Conservation (phyloP, 306 rosid genomes). For the Cicer arietinum region DNA sequence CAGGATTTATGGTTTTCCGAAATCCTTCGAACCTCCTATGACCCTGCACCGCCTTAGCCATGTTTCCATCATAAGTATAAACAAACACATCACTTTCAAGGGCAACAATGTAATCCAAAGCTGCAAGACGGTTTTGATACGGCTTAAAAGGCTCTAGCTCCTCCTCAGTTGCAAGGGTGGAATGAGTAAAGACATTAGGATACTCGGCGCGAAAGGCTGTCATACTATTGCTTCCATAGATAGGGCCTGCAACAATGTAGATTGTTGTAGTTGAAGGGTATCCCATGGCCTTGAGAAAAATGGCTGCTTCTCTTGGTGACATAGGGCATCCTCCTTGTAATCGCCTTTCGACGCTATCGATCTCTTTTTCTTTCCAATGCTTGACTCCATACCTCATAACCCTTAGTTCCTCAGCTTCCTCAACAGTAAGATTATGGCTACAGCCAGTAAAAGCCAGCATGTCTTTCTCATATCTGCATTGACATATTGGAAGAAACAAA, state of each 20-base stretch:
- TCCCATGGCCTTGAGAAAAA: conserved; percentile 95
- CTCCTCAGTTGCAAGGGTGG: conserved; percentile 81
- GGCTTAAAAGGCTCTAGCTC: conserved; percentile 83
- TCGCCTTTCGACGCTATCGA: conserved; percentile 72
- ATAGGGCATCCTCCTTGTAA: conserved; percentile 94
- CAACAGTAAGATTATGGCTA: conserved; percentile 81
- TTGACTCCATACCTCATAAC: conserved; percentile 85
- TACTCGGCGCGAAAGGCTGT: conserved; percentile 64
- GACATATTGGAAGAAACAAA: conserved; percentile 8
- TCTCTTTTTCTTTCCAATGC: conserved; percentile 99
- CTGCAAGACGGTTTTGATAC: conserved; percentile 93
- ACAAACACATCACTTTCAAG: conserved; percentile 92
- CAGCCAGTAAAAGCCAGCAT: conserved; percentile 99
- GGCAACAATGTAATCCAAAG: conserved; percentile 90
- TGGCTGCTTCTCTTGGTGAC: conserved; percentile 95
- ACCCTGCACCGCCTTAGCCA: conserved; percentile 99
- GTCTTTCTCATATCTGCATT: conserved; percentile 92
- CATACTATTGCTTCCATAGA: conserved; percentile 84
- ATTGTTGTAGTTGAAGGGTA: conserved; percentile 93
- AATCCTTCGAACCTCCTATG: conserved; percentile 94
- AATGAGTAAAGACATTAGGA: conserved; percentile 83
- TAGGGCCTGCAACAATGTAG: conserved; percentile 97
- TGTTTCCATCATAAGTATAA: conserved; percentile 95
- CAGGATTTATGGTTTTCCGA: conserved; percentile 87
- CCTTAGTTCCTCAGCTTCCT: conserved; percentile 76